phyloP scores from a whole-genome alignment of 169 alveolate genomes.

The Toxoplasma gondii region DNA sequence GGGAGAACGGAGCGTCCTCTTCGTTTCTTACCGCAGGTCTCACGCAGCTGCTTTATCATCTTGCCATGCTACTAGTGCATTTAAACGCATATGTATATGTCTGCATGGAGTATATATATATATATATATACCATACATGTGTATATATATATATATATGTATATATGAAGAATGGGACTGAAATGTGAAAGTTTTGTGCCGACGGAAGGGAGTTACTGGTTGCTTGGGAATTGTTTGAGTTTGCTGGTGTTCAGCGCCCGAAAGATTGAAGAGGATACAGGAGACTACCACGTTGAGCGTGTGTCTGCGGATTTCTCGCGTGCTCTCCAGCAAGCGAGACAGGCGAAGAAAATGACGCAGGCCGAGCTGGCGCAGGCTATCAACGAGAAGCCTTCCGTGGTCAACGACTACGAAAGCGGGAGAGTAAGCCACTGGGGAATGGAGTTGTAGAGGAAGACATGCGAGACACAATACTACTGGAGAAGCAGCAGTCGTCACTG shows the following conservation, averaged over 20 bases:
- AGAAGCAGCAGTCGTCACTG: not conserved
- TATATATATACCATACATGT: too few species aligned
- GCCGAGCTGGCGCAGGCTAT: conserved; percentile 76
- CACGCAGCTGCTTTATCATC: too few species aligned
- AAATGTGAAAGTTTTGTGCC: not conserved
- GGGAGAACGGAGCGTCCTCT: too few species aligned
- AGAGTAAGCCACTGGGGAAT: conserved; percentile 30
- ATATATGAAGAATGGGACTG: not conserved
- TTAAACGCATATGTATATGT: not conserved
- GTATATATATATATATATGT: not conserved
- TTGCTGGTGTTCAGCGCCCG: conserved; percentile 62
- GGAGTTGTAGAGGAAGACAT: not conserved
- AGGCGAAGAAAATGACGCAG: conserved; percentile 73
- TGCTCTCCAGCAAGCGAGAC: conserved; percentile 74
- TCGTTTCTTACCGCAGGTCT: too few species aligned
- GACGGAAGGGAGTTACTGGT: not conserved
- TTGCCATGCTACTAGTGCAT: too few species aligned
- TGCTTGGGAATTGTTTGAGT: not conserved
- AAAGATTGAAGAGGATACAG: conserved; percentile 74
- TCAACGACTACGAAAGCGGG: conserved; percentile 74
- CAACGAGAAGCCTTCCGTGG: conserved; percentile 76
- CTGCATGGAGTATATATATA: not conserved
- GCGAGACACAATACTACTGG: not conserved
- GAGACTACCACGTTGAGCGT: conserved; percentile 71
- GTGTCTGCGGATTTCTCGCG: conserved; percentile 75